These are phyloP conservation scores for Pythium graminicola DNA, from an alignment of 352 stramenopile genomes.

Conservation along the genomic window DNA sequence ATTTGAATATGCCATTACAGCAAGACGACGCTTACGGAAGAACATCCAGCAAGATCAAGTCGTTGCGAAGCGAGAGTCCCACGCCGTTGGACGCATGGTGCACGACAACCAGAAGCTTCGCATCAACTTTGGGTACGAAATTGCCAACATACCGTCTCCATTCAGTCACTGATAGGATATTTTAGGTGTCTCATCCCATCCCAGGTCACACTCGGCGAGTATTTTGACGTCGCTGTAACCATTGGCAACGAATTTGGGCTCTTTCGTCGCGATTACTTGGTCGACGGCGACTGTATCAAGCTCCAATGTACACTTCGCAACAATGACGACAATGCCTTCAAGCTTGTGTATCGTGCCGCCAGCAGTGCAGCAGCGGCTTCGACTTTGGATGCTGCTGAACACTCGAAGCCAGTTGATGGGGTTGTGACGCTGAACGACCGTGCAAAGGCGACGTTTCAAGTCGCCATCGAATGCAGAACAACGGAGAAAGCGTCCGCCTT, in stretches of 20 bases:
- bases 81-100: conserved; percentile 68
- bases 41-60: conserved; percentile 45
- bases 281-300: conserved; percentile 34
- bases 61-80: conserved; percentile 40
- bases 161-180: not conserved
- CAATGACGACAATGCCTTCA: conserved; percentile 23
- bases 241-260: conserved; percentile 82
- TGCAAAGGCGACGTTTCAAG: conserved; percentile 47
- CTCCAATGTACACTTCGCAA: conserved; percentile 45
- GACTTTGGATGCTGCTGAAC: conserved; percentile 6
- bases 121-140: conserved; percentile 65
- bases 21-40: conserved; percentile 44
- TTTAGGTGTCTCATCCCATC: conserved; percentile 52
- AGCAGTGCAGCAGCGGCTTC: conserved; percentile 16
- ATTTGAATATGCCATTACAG: conserved; percentile 52
- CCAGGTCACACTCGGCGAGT: conserved; percentile 38
- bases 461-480: conserved; percentile 27
- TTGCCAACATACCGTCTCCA: too few relatives aligned
- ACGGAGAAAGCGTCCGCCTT: too few relatives aligned
- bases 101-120: conserved; percentile 71
- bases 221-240: conserved; percentile 61
- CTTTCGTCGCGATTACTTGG: conserved; percentile 52
- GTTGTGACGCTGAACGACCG: conserved; percentile 47
- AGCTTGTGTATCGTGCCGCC: conserved; percentile 23
- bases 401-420: conserved; percentile 17